A percentile compares a stretch with the other conserved stretches of the same genome.
phyloP scores from a whole-genome alignment of 164 flowering plant species.

The Macadamia integrifolia region DNA sequence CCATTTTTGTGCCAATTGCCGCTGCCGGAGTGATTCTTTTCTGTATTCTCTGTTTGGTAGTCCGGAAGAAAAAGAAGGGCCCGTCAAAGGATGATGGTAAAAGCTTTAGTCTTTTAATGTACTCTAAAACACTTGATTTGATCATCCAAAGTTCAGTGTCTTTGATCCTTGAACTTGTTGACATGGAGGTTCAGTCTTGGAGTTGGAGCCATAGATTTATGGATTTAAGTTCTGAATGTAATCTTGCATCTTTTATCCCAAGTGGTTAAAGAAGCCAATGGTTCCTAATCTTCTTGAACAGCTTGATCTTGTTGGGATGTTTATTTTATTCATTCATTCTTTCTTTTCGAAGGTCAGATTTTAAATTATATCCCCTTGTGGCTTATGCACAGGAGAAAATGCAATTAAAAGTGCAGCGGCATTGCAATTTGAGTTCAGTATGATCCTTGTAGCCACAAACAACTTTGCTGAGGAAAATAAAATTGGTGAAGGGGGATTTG shows the following conservation, averaged over 20 bases:
- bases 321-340: background rate
- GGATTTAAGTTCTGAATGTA: background rate
- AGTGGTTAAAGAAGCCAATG: background rate
- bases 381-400: background rate
- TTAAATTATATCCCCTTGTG: background rate
- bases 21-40: background rate
- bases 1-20: background rate
- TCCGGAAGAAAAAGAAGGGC: background rate
- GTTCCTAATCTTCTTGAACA: background rate
- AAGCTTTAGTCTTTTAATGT: background rate
- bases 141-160: background rate
- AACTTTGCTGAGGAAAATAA: constrained; percentile 26
- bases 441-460: constrained; percentile 23
- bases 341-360: background rate
- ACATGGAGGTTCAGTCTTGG: background rate
- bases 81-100: background rate
- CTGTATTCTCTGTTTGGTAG: background rate
- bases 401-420: constrained; percentile 16
- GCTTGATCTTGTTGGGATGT: background rate
- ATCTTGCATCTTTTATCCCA: background rate
- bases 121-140: background rate
- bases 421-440: constrained; percentile 16
- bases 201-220: background rate
- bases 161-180: background rate
- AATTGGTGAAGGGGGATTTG: constrained; percentile 36